These are phyloP conservation scores for Leishmania martiniquensis DNA, from an alignment of 208 protist species.

Conservation along the genomic window DNA sequence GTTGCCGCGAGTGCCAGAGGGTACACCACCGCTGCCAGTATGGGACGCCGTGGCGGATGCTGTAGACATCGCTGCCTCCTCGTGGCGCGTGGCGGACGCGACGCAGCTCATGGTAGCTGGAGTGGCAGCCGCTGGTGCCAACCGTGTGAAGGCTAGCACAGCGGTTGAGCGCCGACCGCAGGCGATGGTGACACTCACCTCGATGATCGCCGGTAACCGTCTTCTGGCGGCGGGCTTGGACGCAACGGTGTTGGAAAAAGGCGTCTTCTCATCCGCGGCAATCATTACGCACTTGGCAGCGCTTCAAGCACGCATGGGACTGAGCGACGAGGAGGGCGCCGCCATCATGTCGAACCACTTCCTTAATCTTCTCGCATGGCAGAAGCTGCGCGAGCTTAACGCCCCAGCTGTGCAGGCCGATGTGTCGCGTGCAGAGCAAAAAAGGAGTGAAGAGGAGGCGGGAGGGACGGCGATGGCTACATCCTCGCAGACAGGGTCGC, in stretches of 20 bases:
- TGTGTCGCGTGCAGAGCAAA: not conserved
- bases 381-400: constrained; percentile 76
- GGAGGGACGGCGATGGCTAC: too few species aligned
- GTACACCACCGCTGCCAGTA: constrained; percentile 53
- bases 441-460: not conserved
- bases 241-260: constrained; percentile 46
- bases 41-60: constrained; percentile 84
- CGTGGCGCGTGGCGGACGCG: constrained; percentile 67
- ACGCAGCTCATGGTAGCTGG: constrained; percentile 30
- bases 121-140: constrained; percentile 14
- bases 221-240: constrained; percentile 60
- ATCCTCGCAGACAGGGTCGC: not conserved
- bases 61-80: constrained; percentile 74
- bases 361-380: constrained; percentile 87
- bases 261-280: constrained; percentile 61
- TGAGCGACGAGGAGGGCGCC: constrained; percentile 56
- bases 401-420: not conserved
- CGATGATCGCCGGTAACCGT: constrained; percentile 70
- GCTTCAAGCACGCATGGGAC: constrained; percentile 41
- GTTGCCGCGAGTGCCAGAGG: constrained; percentile 71
- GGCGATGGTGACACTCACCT: constrained; percentile 48
- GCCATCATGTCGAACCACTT: constrained; percentile 87
- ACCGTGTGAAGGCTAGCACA: not conserved
- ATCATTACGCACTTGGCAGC: constrained; percentile 62
- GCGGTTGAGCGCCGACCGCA: constrained; percentile 14